Evolutionary conservation across 495 filamentous ascomycete genomes (phyloP).

Genomic region (Sporormia fimetaria): DNA sequence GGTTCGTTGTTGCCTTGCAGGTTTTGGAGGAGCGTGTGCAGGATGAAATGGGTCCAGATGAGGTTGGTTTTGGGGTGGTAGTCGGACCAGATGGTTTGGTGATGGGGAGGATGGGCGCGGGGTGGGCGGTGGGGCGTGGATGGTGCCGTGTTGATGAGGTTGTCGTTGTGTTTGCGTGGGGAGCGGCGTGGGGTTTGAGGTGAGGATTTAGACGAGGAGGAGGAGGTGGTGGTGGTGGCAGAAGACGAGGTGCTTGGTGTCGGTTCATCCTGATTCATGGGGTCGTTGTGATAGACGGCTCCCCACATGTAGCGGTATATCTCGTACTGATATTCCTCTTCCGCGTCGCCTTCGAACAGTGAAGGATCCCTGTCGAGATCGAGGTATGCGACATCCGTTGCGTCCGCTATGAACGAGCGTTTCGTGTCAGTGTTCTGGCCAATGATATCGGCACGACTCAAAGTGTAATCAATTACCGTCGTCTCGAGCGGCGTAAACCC

Average conservation of each 20-base stretch:
- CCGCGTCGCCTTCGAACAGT: conserved; percentile 32
- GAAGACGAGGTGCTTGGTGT: too few relatives aligned
- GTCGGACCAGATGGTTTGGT: conserved; percentile 20
- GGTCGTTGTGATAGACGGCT: conserved; percentile 15
- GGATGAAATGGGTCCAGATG: conserved; percentile 34
- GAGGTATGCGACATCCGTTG: conserved; percentile 27
- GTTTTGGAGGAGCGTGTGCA: conserved; percentile 25
- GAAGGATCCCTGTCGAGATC: conserved; percentile 28
- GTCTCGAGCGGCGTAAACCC: conserved; percentile 60
- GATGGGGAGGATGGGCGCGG: background rate
- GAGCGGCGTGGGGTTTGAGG: conserved; percentile 2
- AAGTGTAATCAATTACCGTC: conserved; percentile 83
- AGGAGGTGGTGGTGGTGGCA: too few relatives aligned
- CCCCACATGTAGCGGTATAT: conserved; percentile 35
- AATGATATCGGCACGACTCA: conserved; percentile 52
- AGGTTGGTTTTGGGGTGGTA: conserved; percentile 34
- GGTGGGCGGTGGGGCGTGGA: too few relatives aligned
- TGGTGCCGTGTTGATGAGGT: too few relatives aligned
- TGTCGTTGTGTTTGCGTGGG: background rate
- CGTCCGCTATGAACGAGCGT: too few relatives aligned
- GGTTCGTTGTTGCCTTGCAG: conserved; percentile 7
- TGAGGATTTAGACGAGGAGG: too few relatives aligned
- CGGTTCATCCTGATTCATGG: too few relatives aligned
- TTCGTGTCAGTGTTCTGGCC: background rate
- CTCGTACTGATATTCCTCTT: conserved; percentile 35